Base-by-base conservation (phyloP, 352 stramenopile species). In the Phytophthora sansomeana region DNA sequence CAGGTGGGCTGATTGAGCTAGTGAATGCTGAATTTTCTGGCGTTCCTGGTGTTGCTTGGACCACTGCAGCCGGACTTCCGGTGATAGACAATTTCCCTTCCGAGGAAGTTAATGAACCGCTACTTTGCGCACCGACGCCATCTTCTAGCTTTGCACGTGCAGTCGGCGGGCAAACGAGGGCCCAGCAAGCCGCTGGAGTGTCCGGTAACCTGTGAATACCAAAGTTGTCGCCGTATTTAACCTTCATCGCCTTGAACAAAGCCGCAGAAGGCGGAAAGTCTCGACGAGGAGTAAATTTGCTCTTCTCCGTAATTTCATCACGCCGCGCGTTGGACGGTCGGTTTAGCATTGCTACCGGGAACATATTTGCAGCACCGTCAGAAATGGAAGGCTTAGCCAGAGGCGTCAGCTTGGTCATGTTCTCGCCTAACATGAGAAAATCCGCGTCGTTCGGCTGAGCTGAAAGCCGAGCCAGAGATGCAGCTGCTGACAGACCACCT, bases 161-260 rank as follows among this genome's bases (percentile, higher is more conserved):
- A 5, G 56, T 87, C 7, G 84, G 82, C 14, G 84, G 84, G 16
- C 80, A 82, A 38, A 93, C 85, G n/a, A 96, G 67, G 13, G 85
- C 85, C 87, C 87, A 94, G 30, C 81, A 90, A 0, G 85, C 87
- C 16, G 87, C 86, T 1, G 86, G 78, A 4, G 85, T 93, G 48
- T 91, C 83, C 1, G 87, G 87, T 7, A 96, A 52, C 44, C 81
- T 67, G 39, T 92, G 82, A 57, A 93, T 84, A 7, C 80, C 82
- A 24, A 93, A 91, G 29, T 86, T 87, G 35, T 92, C 84, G 16
- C 87, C 87, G 46, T 94, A 96, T 33, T 91, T 92, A 8, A 77
- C 85, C 46, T 87, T 88, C 81, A 96, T 88, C 3, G 87, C 87
- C 67, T 96, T 93, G 60, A 94, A 94, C 38, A 96, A 55, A 9